Percentiles rank a stretch among this genome's conserved stretches.
These are phyloP conservation scores for Acanthamoeba lenticulata DNA, from an alignment of 208 protist genomes.

Conservation along the genomic window DNA sequence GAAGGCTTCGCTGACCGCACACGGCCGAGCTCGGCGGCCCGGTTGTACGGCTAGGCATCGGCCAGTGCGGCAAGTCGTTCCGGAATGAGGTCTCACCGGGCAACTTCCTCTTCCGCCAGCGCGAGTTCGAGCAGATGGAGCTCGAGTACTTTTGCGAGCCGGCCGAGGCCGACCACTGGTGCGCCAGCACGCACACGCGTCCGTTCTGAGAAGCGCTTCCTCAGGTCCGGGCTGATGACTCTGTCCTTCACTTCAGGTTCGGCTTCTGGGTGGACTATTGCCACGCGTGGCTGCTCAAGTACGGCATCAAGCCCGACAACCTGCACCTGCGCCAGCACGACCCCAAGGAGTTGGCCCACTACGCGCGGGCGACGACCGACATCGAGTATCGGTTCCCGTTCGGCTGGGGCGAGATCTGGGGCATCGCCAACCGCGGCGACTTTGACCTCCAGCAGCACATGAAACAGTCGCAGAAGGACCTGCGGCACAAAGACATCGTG, in stretches of 20 bases:
- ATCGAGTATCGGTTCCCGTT: conserved; percentile 83
- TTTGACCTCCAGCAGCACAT: conserved; percentile 97
- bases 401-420: conserved; percentile 78
- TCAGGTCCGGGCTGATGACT: too few relatives aligned
- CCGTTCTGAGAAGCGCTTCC: too few relatives aligned
- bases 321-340: conserved; percentile 62
- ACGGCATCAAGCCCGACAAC: conserved; percentile 56
- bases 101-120: conserved; percentile 83
- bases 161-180: conserved; percentile 54
- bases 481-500: conserved; percentile 76
- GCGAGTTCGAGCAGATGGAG: conserved; percentile 99
- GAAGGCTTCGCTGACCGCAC: not conserved
- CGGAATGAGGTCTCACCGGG: conserved; percentile 99
- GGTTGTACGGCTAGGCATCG: conserved; percentile 70
- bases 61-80: conserved; percentile 97
- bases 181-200: too few relatives aligned
- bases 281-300: conserved; percentile 52
- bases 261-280: conserved; percentile 42
- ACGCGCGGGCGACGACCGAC: conserved; percentile 81
- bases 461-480: conserved; percentile 89
- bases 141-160: conserved; percentile 99
- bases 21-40: not conserved
- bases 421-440: conserved; percentile 94
- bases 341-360: conserved; percentile 82
- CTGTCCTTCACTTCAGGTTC: too few relatives aligned